These are phyloP conservation scores for Bisporella sp. DNA, from an alignment of 2,329 filamentous ascomycete genomes.

Conservation along the genomic window DNA sequence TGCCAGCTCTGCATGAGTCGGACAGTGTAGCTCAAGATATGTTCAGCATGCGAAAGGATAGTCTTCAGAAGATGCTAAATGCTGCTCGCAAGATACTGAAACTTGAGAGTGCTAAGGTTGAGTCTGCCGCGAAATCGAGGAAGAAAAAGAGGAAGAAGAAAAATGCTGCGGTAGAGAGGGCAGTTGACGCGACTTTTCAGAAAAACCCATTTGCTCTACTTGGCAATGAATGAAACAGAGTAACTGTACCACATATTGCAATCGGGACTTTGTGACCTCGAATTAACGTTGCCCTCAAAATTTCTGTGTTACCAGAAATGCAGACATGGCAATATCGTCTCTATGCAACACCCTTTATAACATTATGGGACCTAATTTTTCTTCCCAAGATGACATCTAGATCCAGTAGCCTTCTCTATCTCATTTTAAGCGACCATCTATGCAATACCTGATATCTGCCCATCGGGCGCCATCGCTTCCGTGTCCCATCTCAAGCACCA, in stretches of 20 bases:
- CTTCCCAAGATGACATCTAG: too few relatives aligned
- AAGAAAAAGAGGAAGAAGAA: conserved; percentile 19
- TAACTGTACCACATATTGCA: too few relatives aligned
- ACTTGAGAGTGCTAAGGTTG: neutral
- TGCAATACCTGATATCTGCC: too few relatives aligned
- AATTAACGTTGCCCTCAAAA: too few relatives aligned
- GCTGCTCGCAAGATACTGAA: conserved; percentile 7
- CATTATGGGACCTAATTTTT: too few relatives aligned
- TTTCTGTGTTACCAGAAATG: too few relatives aligned
- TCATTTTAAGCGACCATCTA: too few relatives aligned
- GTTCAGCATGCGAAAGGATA: conserved; percentile 6
- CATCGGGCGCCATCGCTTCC: too few relatives aligned
- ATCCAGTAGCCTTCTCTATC: too few relatives aligned
- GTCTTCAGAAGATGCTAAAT: conserved; percentile 7
- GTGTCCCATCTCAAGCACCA: conserved; percentile 33
- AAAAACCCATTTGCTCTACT: conserved; percentile 21
- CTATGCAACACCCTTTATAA: too few relatives aligned
- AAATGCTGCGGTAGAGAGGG: neutral
- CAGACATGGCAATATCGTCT: too few relatives aligned
- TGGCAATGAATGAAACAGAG: conserved; percentile 7
- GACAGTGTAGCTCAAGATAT: conserved; percentile 7
- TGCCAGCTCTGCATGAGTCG: conserved; percentile 17
- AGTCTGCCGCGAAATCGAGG: neutral
- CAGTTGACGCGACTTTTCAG: conserved; percentile 1
- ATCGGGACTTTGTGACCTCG: too few relatives aligned